phyloP scores from a whole-genome alignment of 257 asterid genomes.

The Ballota nigra region DNA sequence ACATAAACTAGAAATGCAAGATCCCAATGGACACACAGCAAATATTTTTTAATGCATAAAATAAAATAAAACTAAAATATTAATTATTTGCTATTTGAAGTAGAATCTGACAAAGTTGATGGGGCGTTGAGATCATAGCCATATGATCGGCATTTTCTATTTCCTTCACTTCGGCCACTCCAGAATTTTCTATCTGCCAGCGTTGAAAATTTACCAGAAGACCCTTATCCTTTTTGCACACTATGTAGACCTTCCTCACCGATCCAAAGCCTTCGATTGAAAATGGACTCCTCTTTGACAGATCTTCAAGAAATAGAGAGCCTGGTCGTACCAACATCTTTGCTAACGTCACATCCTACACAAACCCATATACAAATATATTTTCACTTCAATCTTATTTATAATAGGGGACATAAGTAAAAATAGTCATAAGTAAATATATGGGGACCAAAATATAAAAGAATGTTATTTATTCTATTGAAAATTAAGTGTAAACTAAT shows the following conservation, averaged over 20 bases:
- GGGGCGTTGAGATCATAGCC: conserved; percentile 50
- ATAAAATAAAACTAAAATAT: not conserved
- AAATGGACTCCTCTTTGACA: conserved; percentile 35
- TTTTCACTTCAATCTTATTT: not conserved
- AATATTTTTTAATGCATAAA: not conserved
- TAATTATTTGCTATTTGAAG: conserved; percentile 33
- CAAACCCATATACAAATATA: no score
- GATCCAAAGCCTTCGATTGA: conserved; percentile 46
- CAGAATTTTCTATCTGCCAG: conserved; percentile 42
- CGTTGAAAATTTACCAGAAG: conserved; percentile 39
- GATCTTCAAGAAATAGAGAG: conserved; percentile 36
- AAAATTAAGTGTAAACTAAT: no score
- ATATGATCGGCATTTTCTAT: conserved; percentile 47
- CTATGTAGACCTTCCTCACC: conserved; percentile 37
- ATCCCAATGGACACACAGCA: no score
- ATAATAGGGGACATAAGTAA: not conserved
- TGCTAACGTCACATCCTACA: conserved; percentile 53
- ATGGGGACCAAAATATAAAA: no score
- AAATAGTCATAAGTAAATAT: no score
- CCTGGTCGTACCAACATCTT: conserved; percentile 39
- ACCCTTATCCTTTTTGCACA: conserved; percentile 38
- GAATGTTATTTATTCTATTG: no score
- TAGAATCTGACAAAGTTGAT: conserved; percentile 33
- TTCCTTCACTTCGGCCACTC: conserved; percentile 37
- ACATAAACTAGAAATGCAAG: no score